Evolutionary conservation across 2,329 filamentous ascomycete genomes (phyloP).

Genomic region (Biscogniauxia marginata): DNA sequence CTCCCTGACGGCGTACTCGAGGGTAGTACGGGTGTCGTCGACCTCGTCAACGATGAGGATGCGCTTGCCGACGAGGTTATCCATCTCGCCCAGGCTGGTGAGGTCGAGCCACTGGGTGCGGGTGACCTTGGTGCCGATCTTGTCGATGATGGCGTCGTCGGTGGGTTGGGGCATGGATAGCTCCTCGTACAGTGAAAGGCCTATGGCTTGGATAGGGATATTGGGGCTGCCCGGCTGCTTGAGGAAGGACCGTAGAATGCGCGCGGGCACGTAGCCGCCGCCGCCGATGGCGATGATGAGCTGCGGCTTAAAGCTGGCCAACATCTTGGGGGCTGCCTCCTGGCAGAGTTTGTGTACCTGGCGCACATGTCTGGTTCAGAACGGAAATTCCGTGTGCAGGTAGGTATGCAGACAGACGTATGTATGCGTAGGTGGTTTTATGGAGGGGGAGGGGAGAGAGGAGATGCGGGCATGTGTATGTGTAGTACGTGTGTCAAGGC

Average conservation of each 20-base stretch:
- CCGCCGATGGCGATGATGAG: slow-evolving; percentile 99
- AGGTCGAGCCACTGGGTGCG: slow-evolving; percentile 98
- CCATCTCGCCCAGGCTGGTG: slow-evolving; percentile 64
- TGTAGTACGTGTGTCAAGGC: too few species aligned
- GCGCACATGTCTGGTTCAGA: slow-evolving; percentile 17
- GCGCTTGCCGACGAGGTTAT: slow-evolving; percentile 77
- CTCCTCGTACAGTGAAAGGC: slow-evolving; percentile 92
- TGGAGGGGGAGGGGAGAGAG: too few species aligned
- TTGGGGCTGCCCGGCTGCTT: slow-evolving; percentile 84
- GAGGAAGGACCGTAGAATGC: slow-evolving; percentile 96
- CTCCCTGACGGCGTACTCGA: slow-evolving; percentile 78
- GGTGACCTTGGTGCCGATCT: slow-evolving; percentile 88
- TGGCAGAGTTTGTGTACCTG: slow-evolving; percentile 98
- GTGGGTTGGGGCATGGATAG: slow-evolving; percentile 59
- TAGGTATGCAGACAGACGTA: background rate
- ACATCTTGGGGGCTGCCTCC: slow-evolving; percentile 75
- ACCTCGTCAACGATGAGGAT: slow-evolving; percentile 85
- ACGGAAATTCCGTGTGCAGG: background rate
- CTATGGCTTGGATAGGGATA: slow-evolving; percentile 98
- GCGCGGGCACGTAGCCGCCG: slow-evolving; percentile 93
- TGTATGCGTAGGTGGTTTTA: too few species aligned
- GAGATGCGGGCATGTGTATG: too few species aligned
- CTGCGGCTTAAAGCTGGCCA: slow-evolving; percentile 84
- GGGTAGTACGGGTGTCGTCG: slow-evolving; percentile 76
- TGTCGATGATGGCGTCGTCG: slow-evolving; percentile 62